These are phyloP conservation scores for Cladophialophora exuberans DNA, from an alignment of 2,329 filamentous ascomycete species.

Conservation along the genomic window DNA sequence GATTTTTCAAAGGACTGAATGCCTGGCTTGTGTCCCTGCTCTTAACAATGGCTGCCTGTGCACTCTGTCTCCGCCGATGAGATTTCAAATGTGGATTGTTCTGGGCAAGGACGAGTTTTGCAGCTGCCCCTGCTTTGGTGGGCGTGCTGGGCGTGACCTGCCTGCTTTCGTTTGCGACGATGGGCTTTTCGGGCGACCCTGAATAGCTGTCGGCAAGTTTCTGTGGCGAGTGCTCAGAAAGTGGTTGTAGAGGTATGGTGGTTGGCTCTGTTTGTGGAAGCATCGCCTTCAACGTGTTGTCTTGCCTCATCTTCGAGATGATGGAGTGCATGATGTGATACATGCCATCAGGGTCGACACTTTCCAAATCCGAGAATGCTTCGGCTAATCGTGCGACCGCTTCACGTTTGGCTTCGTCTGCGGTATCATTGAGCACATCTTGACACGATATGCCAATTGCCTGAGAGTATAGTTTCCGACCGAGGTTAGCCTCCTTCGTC, in stretches of 20 bases:
- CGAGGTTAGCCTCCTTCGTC: slow-evolving; percentile 81
- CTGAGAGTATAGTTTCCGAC: slow-evolving; percentile 78
- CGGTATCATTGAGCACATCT: slow-evolving; percentile 82
- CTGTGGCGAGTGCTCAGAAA: slow-evolving; percentile 8
- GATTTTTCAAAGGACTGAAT: slow-evolving; percentile 50
- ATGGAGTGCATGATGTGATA: slow-evolving; percentile 81
- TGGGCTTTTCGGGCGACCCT: slow-evolving; percentile 1
- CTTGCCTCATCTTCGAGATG: slow-evolving; percentile 68
- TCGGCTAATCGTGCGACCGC: slow-evolving; percentile 81
- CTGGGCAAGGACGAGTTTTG: slow-evolving; percentile 75
- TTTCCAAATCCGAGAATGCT: slow-evolving; percentile 81
- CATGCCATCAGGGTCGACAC: slow-evolving; percentile 85
- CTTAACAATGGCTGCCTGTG: slow-evolving; percentile 37
- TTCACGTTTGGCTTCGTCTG: slow-evolving; percentile 72
- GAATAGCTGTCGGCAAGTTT: background rate
- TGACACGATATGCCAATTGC: slow-evolving; percentile 81
- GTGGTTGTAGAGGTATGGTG: background rate
- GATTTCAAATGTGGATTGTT: slow-evolving; percentile 85
- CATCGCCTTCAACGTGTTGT: slow-evolving; percentile 43
- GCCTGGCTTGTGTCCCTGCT: slow-evolving; percentile 34
- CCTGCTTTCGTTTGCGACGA: slow-evolving; percentile 21
- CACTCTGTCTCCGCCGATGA: slow-evolving; percentile 68
- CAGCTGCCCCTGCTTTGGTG: slow-evolving; percentile 35
- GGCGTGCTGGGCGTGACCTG: slow-evolving; percentile 48
- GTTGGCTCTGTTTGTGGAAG: slow-evolving; percentile 37